Evolutionary conservation across 2,329 filamentous ascomycete genomes (phyloP).

Genomic region (Epichloe glyceriae): DNA sequence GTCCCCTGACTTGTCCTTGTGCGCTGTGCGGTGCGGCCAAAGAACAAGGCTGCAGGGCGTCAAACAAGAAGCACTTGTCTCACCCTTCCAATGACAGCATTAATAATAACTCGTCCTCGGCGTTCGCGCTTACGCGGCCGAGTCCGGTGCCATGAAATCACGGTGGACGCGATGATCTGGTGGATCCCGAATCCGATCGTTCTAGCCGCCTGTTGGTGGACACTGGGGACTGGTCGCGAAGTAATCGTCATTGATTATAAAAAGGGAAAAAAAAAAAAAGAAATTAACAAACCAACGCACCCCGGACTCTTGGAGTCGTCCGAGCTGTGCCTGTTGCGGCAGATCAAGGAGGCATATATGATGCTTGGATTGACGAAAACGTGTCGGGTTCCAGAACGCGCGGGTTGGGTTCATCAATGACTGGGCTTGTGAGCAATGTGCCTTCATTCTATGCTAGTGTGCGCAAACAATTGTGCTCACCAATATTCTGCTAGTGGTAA

Average conservation of each 20-base stretch:
- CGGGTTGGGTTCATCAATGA: too few species aligned
- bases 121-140: too few species aligned
- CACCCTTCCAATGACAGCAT: too few species aligned
- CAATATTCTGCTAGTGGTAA: too few species aligned
- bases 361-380: background rate
- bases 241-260: background rate
- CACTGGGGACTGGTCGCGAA: background rate
- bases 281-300: background rate
- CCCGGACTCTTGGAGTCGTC: background rate
- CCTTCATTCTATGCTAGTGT: background rate
- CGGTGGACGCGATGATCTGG: too few species aligned
- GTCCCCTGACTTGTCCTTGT: too few species aligned
- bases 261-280: background rate
- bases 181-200: background rate
- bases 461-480: too few species aligned
- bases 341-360: background rate
- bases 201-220: background rate
- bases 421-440: background rate
- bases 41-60: too few species aligned
- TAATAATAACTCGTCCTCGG: too few species aligned
- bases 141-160: too few species aligned
- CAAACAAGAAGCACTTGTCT: too few species aligned
- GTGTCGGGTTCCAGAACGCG: background rate
- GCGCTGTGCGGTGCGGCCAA: too few species aligned
- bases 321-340: background rate